Evolutionary conservation across 805 yeast species (phyloP).

Genomic region (Ogataea naganishii): DNA sequence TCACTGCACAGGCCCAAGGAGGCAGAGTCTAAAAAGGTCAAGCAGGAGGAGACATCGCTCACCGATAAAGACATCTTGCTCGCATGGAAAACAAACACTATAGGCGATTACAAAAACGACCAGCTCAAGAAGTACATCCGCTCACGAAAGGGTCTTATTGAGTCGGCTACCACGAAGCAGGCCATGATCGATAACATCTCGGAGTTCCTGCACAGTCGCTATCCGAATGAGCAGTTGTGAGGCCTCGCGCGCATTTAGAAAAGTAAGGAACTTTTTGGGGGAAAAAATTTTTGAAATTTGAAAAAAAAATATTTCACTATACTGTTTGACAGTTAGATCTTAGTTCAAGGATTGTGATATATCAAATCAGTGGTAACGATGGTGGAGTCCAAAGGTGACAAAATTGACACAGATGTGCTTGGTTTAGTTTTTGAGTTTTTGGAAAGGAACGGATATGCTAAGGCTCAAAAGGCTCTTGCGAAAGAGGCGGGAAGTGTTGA

Average conservation of each 20-base stretch:
- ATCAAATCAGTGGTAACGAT: no score
- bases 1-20: constrained; percentile 7
- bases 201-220: no score
- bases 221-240: no score
- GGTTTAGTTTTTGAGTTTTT: constrained; percentile 16
- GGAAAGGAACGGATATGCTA: constrained; percentile 13
- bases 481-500: constrained; percentile 12
- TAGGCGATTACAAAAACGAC: constrained; percentile 29
- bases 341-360: no score
- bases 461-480: constrained; percentile 13
- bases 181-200: constrained; percentile 34
- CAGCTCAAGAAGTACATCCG: constrained; percentile 33
- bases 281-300: no score
- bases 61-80: constrained; percentile 31
- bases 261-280: no score
- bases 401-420: no score
- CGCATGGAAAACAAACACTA: constrained; percentile 29
- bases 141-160: constrained; percentile 25
- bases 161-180: constrained; percentile 29
- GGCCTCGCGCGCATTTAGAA: no score
- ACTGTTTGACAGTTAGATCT: no score
- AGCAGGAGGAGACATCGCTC: constrained; percentile 8
- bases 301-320: no score
- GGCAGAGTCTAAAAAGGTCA: constrained; percentile 7
- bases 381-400: no score